phyloP scores from a whole-genome alignment of 495 filamentous ascomycete genomes.

The Daldinia loculata region DNA sequence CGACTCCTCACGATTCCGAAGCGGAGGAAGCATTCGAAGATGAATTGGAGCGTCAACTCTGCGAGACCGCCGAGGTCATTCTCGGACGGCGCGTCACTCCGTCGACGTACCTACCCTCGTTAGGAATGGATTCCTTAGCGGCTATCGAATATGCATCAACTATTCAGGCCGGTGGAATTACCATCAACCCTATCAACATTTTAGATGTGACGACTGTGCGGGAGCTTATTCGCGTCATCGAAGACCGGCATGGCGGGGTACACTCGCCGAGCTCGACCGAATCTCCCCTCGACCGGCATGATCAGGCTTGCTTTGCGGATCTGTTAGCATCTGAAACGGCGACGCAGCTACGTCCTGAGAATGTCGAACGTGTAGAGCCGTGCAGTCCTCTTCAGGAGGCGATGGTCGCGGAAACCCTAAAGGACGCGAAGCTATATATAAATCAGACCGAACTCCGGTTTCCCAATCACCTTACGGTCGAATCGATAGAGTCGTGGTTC shows the following conservation, averaged over 20 bases:
- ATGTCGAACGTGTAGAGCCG: constrained; percentile 62
- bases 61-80: constrained; percentile 55
- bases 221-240: constrained; percentile 23
- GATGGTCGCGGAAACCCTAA: constrained; percentile 77
- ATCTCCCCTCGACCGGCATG: not conserved
- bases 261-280: not conserved
- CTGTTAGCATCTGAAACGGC: constrained; percentile 33
- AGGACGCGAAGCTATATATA: constrained; percentile 67
- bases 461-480: constrained; percentile 36
- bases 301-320: not conserved
- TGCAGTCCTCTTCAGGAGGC: constrained; percentile 76
- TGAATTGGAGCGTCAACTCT: constrained; percentile 58
- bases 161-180: constrained; percentile 62
- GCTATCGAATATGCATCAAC: constrained; percentile 72
- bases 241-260: not conserved
- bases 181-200: constrained; percentile 63
- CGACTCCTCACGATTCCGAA: constrained; percentile 12
- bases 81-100: constrained; percentile 54
- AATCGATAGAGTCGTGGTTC: constrained; percentile 58
- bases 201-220: constrained; percentile 59
- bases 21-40: constrained; percentile 38
- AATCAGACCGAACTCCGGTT: constrained; percentile 75
- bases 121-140: constrained; percentile 76
- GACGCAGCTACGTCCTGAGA: constrained; percentile 28
- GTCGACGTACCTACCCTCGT: constrained; percentile 56